Percentiles rank a stretch among this genome's conserved stretches.
phyloP scores from a whole-genome alignment of 345 rosid genomes.

The Populus alba region DNA sequence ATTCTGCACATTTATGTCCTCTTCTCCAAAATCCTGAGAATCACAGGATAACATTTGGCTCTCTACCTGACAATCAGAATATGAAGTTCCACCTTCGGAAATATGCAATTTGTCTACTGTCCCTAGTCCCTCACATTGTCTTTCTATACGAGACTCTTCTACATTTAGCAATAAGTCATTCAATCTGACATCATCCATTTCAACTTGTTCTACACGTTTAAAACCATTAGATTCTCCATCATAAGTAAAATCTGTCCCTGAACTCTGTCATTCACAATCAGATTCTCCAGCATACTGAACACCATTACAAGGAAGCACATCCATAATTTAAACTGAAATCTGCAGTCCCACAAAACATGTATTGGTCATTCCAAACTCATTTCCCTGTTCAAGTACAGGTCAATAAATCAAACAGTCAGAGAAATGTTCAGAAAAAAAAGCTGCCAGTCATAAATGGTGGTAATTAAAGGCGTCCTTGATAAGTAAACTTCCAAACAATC shows the following conservation, averaged over 20 bases:
- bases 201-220: slow-evolving; percentile 37
- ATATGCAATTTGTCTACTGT: slow-evolving; percentile 30
- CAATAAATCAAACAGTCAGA: slow-evolving; percentile 15
- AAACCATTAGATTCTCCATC: slow-evolving; percentile 34
- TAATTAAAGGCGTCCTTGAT: neutral
- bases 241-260: slow-evolving; percentile 25
- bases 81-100: slow-evolving; percentile 43
- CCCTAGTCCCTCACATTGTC: slow-evolving; percentile 34
- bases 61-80: slow-evolving; percentile 43
- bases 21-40: slow-evolving; percentile 53
- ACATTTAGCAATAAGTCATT: slow-evolving; percentile 34
- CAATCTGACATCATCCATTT: slow-evolving; percentile 33
- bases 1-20: slow-evolving; percentile 39
- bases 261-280: slow-evolving; percentile 40
- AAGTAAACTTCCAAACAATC: neutral
- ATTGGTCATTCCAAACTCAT: slow-evolving; percentile 7
- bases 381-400: slow-evolving; percentile 31
- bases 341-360: slow-evolving; percentile 10
- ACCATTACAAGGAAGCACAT: slow-evolving; percentile 53
- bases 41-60: slow-evolving; percentile 43
- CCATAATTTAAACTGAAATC: slow-evolving; percentile 44
- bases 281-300: slow-evolving; percentile 45
- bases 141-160: slow-evolving; percentile 34
- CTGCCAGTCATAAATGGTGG: neutral
- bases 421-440: neutral